Conservation (phyloP, 2,329 filamentous ascomycete species). For the Xylariaceae sp. region DNA sequence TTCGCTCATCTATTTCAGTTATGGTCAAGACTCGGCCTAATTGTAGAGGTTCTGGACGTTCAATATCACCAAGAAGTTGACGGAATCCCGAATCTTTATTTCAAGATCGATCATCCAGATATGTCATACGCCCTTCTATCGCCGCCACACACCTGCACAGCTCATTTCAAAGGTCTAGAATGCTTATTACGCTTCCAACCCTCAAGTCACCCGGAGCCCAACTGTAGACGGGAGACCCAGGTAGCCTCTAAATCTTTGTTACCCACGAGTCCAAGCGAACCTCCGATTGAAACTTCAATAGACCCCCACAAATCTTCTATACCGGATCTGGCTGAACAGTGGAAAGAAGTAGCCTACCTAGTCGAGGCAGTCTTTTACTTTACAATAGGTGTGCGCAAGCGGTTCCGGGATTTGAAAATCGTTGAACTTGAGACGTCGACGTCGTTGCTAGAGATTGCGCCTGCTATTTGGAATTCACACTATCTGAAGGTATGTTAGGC, state of each 20-base stretch:
- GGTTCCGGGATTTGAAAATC: conserved; percentile 7
- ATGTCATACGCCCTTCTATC: conserved; percentile 40
- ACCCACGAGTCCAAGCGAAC: neutral
- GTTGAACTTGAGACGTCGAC: conserved; percentile 1
- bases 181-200: conserved; percentile 31
- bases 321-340: neutral
- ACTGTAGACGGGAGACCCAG: neutral
- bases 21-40: conserved; percentile 38
- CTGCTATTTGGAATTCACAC: conserved; percentile 27
- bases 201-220: neutral
- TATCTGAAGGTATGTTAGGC: conserved; percentile 22
- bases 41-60: conserved; percentile 31
- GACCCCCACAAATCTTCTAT: neutral
- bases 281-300: neutral
- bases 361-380: conserved; percentile 19
- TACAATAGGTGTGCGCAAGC: conserved; percentile 19
- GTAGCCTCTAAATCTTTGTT: neutral
- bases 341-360: conserved; percentile 15
- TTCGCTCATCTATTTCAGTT: conserved; percentile 32
- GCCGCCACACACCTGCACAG: conserved; percentile 35
- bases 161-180: conserved; percentile 38
- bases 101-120: conserved; percentile 39
- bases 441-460: conserved; percentile 28
- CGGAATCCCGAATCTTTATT: conserved; percentile 38
- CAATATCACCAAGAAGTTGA: conserved; percentile 29